These are phyloP conservation scores for Candida maesae DNA, from an alignment of 805 yeast species.

Conservation along the genomic window DNA sequence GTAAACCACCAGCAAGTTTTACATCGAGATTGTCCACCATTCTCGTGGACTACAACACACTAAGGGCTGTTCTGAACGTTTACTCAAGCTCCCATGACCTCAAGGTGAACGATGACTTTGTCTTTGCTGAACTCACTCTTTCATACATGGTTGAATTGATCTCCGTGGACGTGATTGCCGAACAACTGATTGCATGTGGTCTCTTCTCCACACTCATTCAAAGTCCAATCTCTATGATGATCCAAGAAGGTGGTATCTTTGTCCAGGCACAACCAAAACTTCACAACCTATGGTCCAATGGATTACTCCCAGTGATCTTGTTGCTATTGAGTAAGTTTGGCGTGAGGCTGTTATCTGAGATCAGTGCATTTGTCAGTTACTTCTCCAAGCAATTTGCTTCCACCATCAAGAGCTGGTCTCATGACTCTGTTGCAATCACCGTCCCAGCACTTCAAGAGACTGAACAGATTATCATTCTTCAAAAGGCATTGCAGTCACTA, in stretches of 20 bases:
- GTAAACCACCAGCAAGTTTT: slow-evolving; percentile 46
- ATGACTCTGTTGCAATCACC: slow-evolving; percentile 48
- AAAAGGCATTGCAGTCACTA: slow-evolving; percentile 50
- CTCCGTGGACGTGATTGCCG: slow-evolving; percentile 58
- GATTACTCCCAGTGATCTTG: slow-evolving; percentile 66
- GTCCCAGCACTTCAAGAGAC: slow-evolving; percentile 56
- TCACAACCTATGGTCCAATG: slow-evolving; percentile 84
- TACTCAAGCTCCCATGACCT: slow-evolving; percentile 66
- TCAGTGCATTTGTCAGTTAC: slow-evolving; percentile 55
- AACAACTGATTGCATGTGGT: slow-evolving; percentile 59
- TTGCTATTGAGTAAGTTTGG: slow-evolving; percentile 62
- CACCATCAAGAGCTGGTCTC: slow-evolving; percentile 67
- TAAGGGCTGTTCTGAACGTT: slow-evolving; percentile 57
- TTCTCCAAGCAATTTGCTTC: slow-evolving; percentile 64
- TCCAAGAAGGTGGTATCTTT: slow-evolving; percentile 62
- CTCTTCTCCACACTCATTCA: slow-evolving; percentile 66
- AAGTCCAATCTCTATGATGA: slow-evolving; percentile 62
- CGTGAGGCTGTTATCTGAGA: slow-evolving; percentile 56
- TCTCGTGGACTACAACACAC: slow-evolving; percentile 55
- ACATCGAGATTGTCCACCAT: slow-evolving; percentile 47
- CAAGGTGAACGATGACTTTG: slow-evolving; percentile 56
- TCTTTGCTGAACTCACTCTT: slow-evolving; percentile 69
- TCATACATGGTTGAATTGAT: slow-evolving; percentile 68
- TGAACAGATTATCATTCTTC: slow-evolving; percentile 61
- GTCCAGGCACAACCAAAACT: slow-evolving; percentile 50